Evolutionary conservation across 805 yeast genomes (phyloP).

Genomic region (Allodekkera sacchari): DNA sequence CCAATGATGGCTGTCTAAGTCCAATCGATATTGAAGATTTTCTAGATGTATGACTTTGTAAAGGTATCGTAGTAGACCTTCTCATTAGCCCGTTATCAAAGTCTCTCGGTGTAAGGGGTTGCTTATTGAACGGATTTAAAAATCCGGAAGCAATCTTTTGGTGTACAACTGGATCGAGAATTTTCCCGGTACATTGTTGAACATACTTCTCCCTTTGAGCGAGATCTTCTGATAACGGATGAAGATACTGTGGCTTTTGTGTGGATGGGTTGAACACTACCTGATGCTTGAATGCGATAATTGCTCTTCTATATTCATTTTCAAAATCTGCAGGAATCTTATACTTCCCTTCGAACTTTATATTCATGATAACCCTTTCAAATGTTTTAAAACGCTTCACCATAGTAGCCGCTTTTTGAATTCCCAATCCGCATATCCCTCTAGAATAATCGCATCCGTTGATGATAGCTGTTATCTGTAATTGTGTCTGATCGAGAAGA

Average conservation of each 20-base stretch:
- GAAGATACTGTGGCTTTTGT: conserved; percentile 45
- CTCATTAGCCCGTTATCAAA: conserved; percentile 8
- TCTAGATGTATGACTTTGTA: too few relatives aligned
- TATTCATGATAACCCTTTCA: conserved; percentile 46
- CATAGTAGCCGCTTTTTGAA: conserved; percentile 61
- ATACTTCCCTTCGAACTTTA: conserved; percentile 53
- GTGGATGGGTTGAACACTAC: conserved; percentile 70
- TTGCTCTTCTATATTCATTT: conserved; percentile 57
- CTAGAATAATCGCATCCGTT: conserved; percentile 97
- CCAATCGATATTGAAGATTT: neutral
- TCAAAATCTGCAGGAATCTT: conserved; percentile 49
- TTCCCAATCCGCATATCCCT: conserved; percentile 77
- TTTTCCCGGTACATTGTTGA: conserved; percentile 36
- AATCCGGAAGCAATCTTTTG: conserved; percentile 52
- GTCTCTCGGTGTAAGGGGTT: conserved; percentile 40
- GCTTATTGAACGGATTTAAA: conserved; percentile 55
- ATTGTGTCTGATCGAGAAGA: conserved; percentile 43
- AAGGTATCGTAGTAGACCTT: conserved; percentile 5
- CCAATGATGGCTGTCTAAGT: neutral
- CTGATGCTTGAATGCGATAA: conserved; percentile 74
- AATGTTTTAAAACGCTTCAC: conserved; percentile 43
- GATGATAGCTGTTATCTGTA: conserved; percentile 71
- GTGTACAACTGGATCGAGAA: conserved; percentile 40
- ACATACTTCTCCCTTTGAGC: conserved; percentile 20
- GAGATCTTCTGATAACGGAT: conserved; percentile 40